A percentile compares a stretch with the other conserved stretches of the same genome.
Evolutionary conservation across 1,284 basidiomycete genomes (phyloP).

Genomic region (Ustilago xerochloae): DNA sequence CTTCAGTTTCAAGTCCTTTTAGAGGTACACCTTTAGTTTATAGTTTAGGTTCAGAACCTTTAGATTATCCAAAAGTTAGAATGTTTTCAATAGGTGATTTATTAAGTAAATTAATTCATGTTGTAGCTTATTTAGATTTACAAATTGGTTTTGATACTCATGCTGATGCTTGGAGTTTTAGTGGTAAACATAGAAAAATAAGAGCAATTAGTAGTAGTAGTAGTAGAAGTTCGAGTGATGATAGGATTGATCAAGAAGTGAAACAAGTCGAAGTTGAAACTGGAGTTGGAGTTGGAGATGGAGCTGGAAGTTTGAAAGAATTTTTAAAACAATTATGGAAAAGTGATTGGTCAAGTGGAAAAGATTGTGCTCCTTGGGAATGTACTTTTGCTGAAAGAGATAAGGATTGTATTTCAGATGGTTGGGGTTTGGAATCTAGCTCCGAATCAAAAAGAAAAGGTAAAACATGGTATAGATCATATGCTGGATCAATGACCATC

Average conservation of each 20-base stretch:
- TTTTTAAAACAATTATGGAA: conserved; percentile 39
- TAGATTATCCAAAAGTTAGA: conserved; percentile 43
- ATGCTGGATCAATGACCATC: conserved; percentile 42
- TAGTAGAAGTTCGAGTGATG: not conserved
- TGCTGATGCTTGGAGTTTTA: conserved; percentile 48
- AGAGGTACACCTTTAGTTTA: conserved; percentile 57
- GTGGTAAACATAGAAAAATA: conserved; percentile 2
- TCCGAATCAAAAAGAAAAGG: not conserved
- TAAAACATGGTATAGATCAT: conserved; percentile 46
- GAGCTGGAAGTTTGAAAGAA: conserved; percentile 14
- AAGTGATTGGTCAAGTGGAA: conserved; percentile 51
- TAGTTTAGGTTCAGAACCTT: conserved; percentile 39
- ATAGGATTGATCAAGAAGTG: not conserved
- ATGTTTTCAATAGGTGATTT: conserved; percentile 46
- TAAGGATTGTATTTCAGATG: conserved; percentile 9
- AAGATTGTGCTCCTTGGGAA: conserved; percentile 56
- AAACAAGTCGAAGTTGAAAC: not conserved
- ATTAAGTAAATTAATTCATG: conserved; percentile 45
- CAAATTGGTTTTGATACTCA: conserved; percentile 46
- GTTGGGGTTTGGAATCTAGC: conserved; percentile 20
- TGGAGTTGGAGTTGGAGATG: too few relatives aligned
- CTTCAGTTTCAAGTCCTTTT: conserved; percentile 48
- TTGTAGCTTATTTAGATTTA: conserved; percentile 42
- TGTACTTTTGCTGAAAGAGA: conserved; percentile 45
- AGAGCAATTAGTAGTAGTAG: not conserved